A percentile compares a stretch with the other conserved stretches of the same genome.
Evolutionary conservation across 1,284 basidiomycete genomes (phyloP).

Genomic region (Kwoniella shivajii): DNA sequence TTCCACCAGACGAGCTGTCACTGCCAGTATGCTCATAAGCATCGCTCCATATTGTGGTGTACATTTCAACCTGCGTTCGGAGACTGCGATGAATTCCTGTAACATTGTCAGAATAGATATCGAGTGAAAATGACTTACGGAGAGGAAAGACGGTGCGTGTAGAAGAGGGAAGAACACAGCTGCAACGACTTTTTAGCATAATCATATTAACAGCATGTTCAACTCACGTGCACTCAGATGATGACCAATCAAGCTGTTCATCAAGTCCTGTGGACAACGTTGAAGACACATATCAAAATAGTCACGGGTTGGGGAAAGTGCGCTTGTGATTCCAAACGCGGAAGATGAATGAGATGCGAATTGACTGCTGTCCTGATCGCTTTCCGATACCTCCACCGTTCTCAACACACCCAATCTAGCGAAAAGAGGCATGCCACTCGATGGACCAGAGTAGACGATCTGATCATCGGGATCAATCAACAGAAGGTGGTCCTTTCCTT

Average conservation of each 20-base stretch:
- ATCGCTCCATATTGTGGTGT: constrained; percentile 19
- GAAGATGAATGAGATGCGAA: constrained; percentile 12
- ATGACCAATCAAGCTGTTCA: constrained; percentile 12
- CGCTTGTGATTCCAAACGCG: constrained; percentile 11
- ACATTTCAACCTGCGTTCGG: constrained; percentile 15
- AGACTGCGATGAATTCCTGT: constrained; percentile 17
- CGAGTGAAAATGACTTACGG: background rate
- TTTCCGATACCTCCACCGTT: constrained; percentile 16
- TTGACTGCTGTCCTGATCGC: background rate
- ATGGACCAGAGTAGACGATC: constrained; percentile 18
- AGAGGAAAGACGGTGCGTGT: constrained; percentile 15
- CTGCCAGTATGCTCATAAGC: constrained; percentile 19
- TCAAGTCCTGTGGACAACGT: constrained; percentile 14
- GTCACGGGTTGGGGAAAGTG: constrained; percentile 1
- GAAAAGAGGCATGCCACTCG: constrained; percentile 18
- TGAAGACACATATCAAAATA: constrained; percentile 19
- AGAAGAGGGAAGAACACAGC: constrained; percentile 21
- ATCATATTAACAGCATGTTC: no score
- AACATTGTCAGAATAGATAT: background rate
- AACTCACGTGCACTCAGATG: constrained; percentile 17
- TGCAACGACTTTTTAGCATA: background rate
- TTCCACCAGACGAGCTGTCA: constrained; percentile 15
- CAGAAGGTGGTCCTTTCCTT: constrained; percentile 11
- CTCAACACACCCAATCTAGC: constrained; percentile 14
- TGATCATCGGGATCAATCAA: constrained; percentile 20